Conservation (phyloP, 345 rosid species). For the Noccaea bulbosa region DNA sequence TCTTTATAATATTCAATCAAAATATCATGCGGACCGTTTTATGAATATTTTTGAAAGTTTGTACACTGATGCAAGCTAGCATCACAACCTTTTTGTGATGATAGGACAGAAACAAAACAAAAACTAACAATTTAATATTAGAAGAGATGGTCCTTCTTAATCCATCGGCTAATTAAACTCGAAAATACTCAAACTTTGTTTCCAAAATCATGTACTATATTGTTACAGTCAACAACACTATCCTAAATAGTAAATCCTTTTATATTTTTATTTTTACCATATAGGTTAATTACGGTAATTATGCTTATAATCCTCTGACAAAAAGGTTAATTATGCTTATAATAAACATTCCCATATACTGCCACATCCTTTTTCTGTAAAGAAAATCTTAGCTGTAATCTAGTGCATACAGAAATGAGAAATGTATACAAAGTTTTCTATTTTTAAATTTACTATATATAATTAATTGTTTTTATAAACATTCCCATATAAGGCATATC, state of each 20-base stretch:
- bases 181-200: not conserved
- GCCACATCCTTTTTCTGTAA: not conserved
- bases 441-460: too few species aligned
- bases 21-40: constrained; percentile 30
- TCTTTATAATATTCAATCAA: not conserved
- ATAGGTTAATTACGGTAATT: too few species aligned
- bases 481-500: not conserved
- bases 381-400: not conserved
- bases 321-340: not conserved
- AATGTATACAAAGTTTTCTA: not conserved
- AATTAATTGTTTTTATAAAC: not conserved
- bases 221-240: constrained; percentile 18
- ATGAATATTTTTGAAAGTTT: constrained; percentile 18
- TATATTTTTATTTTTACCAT: not conserved
- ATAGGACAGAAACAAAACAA: constrained; percentile 7
- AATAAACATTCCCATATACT: not conserved
- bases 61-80: constrained; percentile 39
- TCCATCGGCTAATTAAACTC: not conserved
- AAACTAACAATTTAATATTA: constrained; percentile 7
- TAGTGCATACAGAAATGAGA: not conserved
- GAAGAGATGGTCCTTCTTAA: not conserved
- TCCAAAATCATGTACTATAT: not conserved
- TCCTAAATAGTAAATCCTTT: constrained; percentile 6
- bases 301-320: not conserved
- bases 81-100: constrained; percentile 24